Conservation (phyloP, 2,329 filamentous ascomycete species). For the Nothophaeocryptopus gaeumannii region DNA sequence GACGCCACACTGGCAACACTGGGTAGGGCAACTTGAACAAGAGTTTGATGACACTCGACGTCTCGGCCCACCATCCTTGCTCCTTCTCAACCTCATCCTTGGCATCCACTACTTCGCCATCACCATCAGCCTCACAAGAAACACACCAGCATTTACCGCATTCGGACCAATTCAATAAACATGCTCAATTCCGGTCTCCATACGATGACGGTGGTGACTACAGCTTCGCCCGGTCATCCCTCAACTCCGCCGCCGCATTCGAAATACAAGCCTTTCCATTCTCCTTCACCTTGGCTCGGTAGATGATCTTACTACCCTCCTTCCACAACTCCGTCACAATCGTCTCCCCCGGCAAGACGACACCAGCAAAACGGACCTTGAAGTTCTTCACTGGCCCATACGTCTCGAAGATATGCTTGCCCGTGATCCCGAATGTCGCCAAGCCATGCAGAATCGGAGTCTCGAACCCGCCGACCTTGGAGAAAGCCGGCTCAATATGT, state of each 20-base stretch:
- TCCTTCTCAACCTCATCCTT: too few relatives aligned
- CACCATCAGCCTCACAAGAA: too few relatives aligned
- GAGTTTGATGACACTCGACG: too few relatives aligned
- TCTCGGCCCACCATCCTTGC: too few relatives aligned
- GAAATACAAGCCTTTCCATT: constrained; percentile 84
- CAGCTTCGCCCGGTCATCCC: constrained; percentile 49
- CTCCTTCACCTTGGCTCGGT: constrained; percentile 86
- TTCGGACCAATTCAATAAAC: too few relatives aligned
- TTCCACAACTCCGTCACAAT: constrained; percentile 93
- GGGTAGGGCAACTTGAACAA: too few relatives aligned
- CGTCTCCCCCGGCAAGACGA: constrained; percentile 81
- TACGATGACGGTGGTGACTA: constrained; percentile 24
- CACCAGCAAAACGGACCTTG: constrained; percentile 85
- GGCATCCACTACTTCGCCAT: too few relatives aligned
- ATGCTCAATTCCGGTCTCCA: too few relatives aligned
- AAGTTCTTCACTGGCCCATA: constrained; percentile 84
- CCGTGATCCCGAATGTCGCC: constrained; percentile 89
- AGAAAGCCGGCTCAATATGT: constrained; percentile 91
- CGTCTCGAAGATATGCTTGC: constrained; percentile 81
- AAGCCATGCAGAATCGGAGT: constrained; percentile 90
- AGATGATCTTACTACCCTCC: constrained; percentile 72
- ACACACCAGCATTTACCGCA: too few relatives aligned
- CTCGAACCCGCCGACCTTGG: constrained; percentile 92
- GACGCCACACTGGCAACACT: too few relatives aligned
- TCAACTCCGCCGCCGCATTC: constrained; percentile 70